Conservation (phyloP, 805 yeast genomes). For the Ogataea angusta region DNA sequence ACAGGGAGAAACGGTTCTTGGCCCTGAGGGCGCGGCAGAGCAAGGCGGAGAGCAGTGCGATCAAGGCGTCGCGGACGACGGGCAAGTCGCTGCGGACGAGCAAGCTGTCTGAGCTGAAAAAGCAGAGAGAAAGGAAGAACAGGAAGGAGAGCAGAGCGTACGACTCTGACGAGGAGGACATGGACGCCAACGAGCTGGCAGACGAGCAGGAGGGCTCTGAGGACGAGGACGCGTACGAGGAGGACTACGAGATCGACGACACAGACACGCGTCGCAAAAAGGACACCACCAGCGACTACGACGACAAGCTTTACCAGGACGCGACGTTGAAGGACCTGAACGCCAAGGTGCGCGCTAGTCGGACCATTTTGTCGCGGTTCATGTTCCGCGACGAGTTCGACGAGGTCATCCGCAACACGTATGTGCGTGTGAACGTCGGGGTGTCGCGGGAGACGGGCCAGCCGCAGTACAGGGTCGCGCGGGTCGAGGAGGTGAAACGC, state of each 20-base stretch:
- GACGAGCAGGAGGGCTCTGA: slow-evolving; percentile 35
- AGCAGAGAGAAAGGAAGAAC: slow-evolving; percentile 35
- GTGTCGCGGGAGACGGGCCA: slow-evolving; percentile 55
- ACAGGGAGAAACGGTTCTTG: slow-evolving; percentile 76
- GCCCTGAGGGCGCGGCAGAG: slow-evolving; percentile 75
- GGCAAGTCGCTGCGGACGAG: slow-evolving; percentile 32
- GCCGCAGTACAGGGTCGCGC: slow-evolving; percentile 79
- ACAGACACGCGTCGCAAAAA: slow-evolving; percentile 36
- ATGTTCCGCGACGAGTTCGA: slow-evolving; percentile 82
- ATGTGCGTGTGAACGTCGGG: slow-evolving; percentile 82
- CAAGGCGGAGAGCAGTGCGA: slow-evolving; percentile 35
- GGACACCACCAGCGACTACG: slow-evolving; percentile 41
- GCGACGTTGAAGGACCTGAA: slow-evolving; percentile 67
- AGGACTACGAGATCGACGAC: slow-evolving; percentile 27
- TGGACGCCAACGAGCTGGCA: slow-evolving; percentile 34
- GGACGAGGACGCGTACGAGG: slow-evolving; percentile 43
- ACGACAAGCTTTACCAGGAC: slow-evolving; percentile 34
- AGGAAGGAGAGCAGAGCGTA: slow-evolving; percentile 26
- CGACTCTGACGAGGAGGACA: slow-evolving; percentile 37
- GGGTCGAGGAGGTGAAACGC: slow-evolving; percentile 56
- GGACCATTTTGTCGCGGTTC: slow-evolving; percentile 68
- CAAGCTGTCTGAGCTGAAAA: slow-evolving; percentile 35
- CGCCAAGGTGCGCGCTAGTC: slow-evolving; percentile 63
- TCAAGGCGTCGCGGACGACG: slow-evolving; percentile 24
- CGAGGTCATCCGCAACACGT: slow-evolving; percentile 66